Conservation (phyloP, 257 asterid species). For the Petunia axillaris region DNA sequence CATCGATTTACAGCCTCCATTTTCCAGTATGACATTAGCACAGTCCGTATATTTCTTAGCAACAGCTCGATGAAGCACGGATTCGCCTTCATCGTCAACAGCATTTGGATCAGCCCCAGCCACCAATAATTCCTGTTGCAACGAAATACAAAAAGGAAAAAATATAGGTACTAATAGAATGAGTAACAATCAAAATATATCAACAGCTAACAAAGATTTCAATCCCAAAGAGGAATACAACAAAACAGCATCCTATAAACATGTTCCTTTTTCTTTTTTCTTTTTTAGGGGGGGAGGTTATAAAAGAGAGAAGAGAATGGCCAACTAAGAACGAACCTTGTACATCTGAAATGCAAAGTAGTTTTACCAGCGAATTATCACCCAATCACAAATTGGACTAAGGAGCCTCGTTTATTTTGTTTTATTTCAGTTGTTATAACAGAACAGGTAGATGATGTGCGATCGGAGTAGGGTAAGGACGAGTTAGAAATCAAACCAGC, state of each 20-base stretch:
- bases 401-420: background rate
- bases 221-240: background rate
- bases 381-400: background rate
- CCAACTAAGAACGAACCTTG: background rate
- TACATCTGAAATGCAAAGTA: background rate
- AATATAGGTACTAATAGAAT: background rate
- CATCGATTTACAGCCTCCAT: slow-evolving; percentile 98
- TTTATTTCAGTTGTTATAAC: background rate
- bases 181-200: slow-evolving; percentile 21
- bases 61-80: slow-evolving; percentile 98
- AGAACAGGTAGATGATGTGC: background rate
- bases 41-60: slow-evolving; percentile 91
- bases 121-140: slow-evolving; percentile 73
- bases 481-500: background rate
- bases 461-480: background rate
- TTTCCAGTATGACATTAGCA: slow-evolving; percentile 87
- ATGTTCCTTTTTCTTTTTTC: background rate
- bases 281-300: background rate
- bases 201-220: slow-evolving; percentile 13
- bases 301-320: background rate
- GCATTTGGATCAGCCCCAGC: slow-evolving; percentile 99
- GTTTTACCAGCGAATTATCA: slow-evolving; percentile 12
- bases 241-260: slow-evolving; percentile 1
- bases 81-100: slow-evolving; percentile 97
- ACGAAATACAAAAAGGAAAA: slow-evolving; percentile 29